Evolutionary conservation across 371 early-diverging fungal genomes (phyloP).

Genomic region (Rhizopus microsporus): DNA sequence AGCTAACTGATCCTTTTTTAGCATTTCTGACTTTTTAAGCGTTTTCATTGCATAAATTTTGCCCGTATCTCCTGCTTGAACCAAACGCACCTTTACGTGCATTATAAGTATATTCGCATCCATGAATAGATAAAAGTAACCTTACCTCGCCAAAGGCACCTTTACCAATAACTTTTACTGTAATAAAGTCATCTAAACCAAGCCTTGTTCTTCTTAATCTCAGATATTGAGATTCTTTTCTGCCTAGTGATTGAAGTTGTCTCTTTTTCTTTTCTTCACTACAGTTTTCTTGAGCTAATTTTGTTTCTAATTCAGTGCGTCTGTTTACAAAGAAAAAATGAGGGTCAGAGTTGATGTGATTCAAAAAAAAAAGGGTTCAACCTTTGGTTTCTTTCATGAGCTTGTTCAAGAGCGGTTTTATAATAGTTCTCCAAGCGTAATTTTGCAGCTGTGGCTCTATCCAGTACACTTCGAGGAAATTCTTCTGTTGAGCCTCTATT

Average conservation of each 20-base stretch:
- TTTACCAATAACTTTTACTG: slow-evolving; percentile 99
- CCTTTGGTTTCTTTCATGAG: slow-evolving; percentile 87
- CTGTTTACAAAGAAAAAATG: slow-evolving; percentile 34
- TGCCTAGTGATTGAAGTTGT: slow-evolving; percentile 76
- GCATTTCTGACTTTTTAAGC: slow-evolving; percentile 94
- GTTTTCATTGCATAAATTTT: slow-evolving; percentile 99
- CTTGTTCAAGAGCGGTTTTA: slow-evolving; percentile 81
- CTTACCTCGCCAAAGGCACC: slow-evolving; percentile 98
- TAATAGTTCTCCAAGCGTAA: slow-evolving; percentile 89
- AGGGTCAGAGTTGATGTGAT: background rate
- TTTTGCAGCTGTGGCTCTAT: slow-evolving; percentile 86
- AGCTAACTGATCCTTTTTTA: slow-evolving; percentile 96
- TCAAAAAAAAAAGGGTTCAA: slow-evolving; percentile 21
- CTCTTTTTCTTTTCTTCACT: slow-evolving; percentile 87
- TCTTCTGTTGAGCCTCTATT: slow-evolving; percentile 65
- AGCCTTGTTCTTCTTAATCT: slow-evolving; percentile 90
- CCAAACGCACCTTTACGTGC: slow-evolving; percentile 77
- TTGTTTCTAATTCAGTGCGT: slow-evolving; percentile 79
- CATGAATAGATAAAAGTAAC: background rate
- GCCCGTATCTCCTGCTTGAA: slow-evolving; percentile 94
- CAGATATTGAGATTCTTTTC: slow-evolving; percentile 93
- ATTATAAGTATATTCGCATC: background rate
- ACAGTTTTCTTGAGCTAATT: slow-evolving; percentile 71
- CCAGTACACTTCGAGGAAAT: slow-evolving; percentile 75
- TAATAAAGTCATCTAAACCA: slow-evolving; percentile 92